phyloP scores from a whole-genome alignment of 805 yeast species.

The Metschnikowia cerradonensis region DNA sequence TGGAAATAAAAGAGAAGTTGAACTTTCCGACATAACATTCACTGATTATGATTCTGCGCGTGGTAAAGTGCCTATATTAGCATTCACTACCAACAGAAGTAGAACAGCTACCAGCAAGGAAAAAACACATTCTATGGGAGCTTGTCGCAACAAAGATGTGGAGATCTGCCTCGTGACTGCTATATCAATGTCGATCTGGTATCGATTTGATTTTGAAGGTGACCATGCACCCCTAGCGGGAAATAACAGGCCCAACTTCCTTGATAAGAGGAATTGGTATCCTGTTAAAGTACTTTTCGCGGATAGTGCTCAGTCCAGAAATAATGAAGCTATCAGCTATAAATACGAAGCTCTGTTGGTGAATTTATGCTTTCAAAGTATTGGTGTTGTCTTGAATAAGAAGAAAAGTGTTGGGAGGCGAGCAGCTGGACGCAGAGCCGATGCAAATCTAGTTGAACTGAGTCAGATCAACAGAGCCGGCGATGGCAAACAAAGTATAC shows the following conservation, averaged over 20 bases:
- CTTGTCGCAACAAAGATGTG: slow-evolving; percentile 6
- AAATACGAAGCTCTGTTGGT: background rate
- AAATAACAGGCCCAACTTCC: slow-evolving; percentile 3
- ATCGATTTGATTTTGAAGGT: slow-evolving; percentile 5
- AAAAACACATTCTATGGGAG: background rate
- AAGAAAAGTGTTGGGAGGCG: background rate
- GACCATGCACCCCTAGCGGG: background rate
- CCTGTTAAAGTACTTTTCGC: slow-evolving; percentile 3
- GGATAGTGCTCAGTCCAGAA: background rate
- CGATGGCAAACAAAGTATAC: background rate
- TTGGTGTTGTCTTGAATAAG: background rate
- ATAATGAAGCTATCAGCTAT: background rate
- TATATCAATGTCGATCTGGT: slow-evolving; percentile 8
- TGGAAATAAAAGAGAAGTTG: background rate
- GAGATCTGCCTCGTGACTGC: slow-evolving; percentile 6
- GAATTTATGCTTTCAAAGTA: background rate
- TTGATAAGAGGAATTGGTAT: slow-evolving; percentile 5
- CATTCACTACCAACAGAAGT: background rate
- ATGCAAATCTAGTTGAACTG: background rate
- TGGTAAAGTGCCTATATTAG: slow-evolving; percentile 5
- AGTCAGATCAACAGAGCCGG: slow-evolving; percentile 2
- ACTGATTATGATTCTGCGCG: background rate
- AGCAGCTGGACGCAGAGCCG: background rate
- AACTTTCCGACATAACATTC: slow-evolving; percentile 4
- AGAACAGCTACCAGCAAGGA: too few species aligned